These are phyloP conservation scores for Limtongia smithiae DNA, from an alignment of 805 yeast genomes.

Conservation along the genomic window DNA sequence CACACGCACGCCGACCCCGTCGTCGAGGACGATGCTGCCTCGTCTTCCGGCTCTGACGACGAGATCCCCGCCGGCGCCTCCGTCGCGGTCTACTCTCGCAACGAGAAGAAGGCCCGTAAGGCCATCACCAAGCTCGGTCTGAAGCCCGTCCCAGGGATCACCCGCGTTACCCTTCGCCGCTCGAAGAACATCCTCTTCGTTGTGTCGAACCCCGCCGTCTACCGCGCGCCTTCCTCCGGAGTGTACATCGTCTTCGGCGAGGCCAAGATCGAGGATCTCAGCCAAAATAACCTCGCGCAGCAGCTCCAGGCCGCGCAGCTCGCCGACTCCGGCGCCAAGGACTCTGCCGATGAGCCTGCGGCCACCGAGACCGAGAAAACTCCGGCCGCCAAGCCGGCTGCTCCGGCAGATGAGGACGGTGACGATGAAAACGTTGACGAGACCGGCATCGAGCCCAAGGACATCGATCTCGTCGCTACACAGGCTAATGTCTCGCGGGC, in stretches of 20 bases:
- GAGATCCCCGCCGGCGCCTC: slow-evolving; percentile 80
- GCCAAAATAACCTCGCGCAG: slow-evolving; percentile 73
- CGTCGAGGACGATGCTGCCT: slow-evolving; percentile 23
- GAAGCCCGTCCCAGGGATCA: slow-evolving; percentile 85
- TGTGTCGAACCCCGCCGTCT: slow-evolving; percentile 91
- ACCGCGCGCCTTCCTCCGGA: slow-evolving; percentile 84
- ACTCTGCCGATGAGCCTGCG: slow-evolving; percentile 41
- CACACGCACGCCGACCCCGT: slow-evolving; percentile 5
- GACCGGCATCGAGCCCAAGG: slow-evolving; percentile 76
- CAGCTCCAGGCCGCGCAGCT: slow-evolving; percentile 50
- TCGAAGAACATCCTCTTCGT: slow-evolving; percentile 88
- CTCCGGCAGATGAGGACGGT: slow-evolving; percentile 47
- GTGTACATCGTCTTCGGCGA: slow-evolving; percentile 97
- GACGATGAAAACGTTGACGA: slow-evolving; percentile 79
- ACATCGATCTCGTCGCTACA: slow-evolving; percentile 80
- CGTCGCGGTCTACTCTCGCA: slow-evolving; percentile 76
- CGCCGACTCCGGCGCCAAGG: slow-evolving; percentile 33
- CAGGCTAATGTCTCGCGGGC: slow-evolving; percentile 87
- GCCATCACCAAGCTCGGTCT: slow-evolving; percentile 81
- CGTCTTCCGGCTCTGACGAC: slow-evolving; percentile 31
- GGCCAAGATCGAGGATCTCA: slow-evolving; percentile 92
- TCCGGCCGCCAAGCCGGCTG: slow-evolving; percentile 55
- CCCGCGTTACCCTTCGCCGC: slow-evolving; percentile 87
- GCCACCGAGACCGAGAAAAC: slow-evolving; percentile 30
- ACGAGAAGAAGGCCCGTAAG: slow-evolving; percentile 95